A percentile compares a stretch with the other conserved stretches of the same genome.
These are phyloP conservation scores for Aquilaria sinensis DNA, from an alignment of 345 rosid genomes.

Conservation along the genomic window DNA sequence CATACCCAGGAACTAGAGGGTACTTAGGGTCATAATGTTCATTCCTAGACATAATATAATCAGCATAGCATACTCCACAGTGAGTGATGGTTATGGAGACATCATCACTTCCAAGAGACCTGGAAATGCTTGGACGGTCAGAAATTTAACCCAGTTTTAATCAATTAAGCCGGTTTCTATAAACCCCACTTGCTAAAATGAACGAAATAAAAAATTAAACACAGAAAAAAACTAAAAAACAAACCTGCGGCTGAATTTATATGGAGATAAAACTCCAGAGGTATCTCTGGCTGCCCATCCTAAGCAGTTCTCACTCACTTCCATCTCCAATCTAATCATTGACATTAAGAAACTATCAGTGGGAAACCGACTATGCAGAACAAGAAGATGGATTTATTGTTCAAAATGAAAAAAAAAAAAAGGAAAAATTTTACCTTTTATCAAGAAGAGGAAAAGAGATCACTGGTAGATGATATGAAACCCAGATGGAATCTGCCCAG, in stretches of 20 bases:
- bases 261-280: conserved; percentile 62
- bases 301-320: conserved; percentile 27
- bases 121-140: conserved; percentile 14
- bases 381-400: too few relatives aligned
- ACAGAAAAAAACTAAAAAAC: neutral
- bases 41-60: conserved; percentile 71
- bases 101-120: conserved; percentile 58
- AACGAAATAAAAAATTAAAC: neutral
- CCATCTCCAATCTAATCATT: too few relatives aligned
- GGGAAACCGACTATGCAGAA: too few relatives aligned
- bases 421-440: too few relatives aligned
- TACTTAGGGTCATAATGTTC: conserved; percentile 50
- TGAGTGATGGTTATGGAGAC: conserved; percentile 72
- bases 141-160: too few relatives aligned
- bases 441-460: too few relatives aligned
- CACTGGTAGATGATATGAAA: too few relatives aligned
- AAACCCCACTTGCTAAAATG: neutral
- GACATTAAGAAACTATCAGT: too few relatives aligned
- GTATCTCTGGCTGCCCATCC: conserved; percentile 73
- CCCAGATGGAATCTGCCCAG: too few relatives aligned
- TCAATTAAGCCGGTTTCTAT: neutral
- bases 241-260: conserved; percentile 63
- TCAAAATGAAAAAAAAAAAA: too few relatives aligned
- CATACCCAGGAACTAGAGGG: conserved; percentile 92
- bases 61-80: conserved; percentile 93